Percentiles rank a stretch among this genome's conserved stretches.
Evolutionary conservation across 805 yeast genomes (phyloP).

Genomic region (Spathaspora gorwiae): DNA sequence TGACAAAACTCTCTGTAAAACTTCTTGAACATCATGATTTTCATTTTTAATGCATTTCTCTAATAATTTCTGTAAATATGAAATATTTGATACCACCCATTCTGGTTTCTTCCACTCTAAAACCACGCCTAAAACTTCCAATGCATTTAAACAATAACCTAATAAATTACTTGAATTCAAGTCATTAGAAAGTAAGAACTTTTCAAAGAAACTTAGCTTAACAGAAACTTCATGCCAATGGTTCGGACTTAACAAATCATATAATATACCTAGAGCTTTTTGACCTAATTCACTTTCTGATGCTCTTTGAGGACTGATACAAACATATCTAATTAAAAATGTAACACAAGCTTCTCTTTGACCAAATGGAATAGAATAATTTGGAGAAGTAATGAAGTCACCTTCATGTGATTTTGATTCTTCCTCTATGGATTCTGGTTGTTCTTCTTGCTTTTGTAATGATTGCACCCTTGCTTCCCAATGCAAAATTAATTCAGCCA

Average conservation of each 20-base stretch:
- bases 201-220: slow-evolving; percentile 80
- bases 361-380: slow-evolving; percentile 63
- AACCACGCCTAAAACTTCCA: slow-evolving; percentile 82
- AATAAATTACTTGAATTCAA: slow-evolving; percentile 61
- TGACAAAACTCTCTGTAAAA: slow-evolving; percentile 69
- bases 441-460: slow-evolving; percentile 7
- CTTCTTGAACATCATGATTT: slow-evolving; percentile 83
- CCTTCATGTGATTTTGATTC: not conserved
- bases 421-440: not conserved
- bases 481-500: slow-evolving; percentile 75
- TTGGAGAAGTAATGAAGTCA: slow-evolving; percentile 45
- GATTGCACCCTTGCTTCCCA: slow-evolving; percentile 63
- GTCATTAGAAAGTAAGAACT: slow-evolving; percentile 77
- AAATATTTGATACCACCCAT: slow-evolving; percentile 75
- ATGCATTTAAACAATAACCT: slow-evolving; percentile 82
- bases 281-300: slow-evolving; percentile 80
- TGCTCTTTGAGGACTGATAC: slow-evolving; percentile 80
- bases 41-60: slow-evolving; percentile 80
- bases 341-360: slow-evolving; percentile 89
- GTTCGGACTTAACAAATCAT: slow-evolving; percentile 63
- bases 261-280: slow-evolving; percentile 73
- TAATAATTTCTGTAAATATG: slow-evolving; percentile 64
- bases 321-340: slow-evolving; percentile 79
- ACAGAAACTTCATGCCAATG: slow-evolving; percentile 90
- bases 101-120: slow-evolving; percentile 68